These are phyloP conservation scores for Lycium barbarum DNA, from an alignment of 257 asterid genomes.

Conservation along the genomic window DNA sequence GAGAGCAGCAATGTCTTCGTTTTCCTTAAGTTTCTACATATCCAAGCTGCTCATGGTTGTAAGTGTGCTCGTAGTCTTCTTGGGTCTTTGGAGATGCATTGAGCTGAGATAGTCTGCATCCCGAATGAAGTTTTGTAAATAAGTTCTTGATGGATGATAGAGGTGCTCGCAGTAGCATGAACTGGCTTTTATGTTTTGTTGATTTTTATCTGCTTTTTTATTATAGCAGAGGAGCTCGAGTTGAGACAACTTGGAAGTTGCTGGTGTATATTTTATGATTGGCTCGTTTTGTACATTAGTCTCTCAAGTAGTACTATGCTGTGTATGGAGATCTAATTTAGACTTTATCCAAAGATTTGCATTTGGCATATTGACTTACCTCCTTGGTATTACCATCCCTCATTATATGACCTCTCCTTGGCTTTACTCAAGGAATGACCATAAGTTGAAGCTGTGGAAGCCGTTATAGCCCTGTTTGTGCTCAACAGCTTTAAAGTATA, in stretches of 20 bases:
- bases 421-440: background rate
- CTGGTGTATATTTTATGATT: background rate
- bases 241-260: background rate
- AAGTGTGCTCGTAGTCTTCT: slow-evolving; percentile 45
- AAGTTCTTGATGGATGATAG: background rate
- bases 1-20: slow-evolving; percentile 24
- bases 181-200: background rate
- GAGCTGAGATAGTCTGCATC: slow-evolving; percentile 30
- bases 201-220: background rate
- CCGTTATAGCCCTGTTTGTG: background rate
- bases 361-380: background rate
- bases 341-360: background rate
- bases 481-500: background rate
- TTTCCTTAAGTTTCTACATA: slow-evolving; percentile 36
- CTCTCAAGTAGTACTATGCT: background rate
- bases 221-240: background rate
- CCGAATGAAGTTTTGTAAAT: background rate
- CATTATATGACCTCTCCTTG: background rate
- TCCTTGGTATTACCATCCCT: background rate
- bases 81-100: slow-evolving; percentile 46
- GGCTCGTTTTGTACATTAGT: background rate
- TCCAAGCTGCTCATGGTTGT: slow-evolving; percentile 52
- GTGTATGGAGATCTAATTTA: background rate
- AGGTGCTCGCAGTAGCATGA: background rate
- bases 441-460: background rate